Conservation (phyloP, 23 red algal genomes). For the Gracilariopsis chorda region DNA sequence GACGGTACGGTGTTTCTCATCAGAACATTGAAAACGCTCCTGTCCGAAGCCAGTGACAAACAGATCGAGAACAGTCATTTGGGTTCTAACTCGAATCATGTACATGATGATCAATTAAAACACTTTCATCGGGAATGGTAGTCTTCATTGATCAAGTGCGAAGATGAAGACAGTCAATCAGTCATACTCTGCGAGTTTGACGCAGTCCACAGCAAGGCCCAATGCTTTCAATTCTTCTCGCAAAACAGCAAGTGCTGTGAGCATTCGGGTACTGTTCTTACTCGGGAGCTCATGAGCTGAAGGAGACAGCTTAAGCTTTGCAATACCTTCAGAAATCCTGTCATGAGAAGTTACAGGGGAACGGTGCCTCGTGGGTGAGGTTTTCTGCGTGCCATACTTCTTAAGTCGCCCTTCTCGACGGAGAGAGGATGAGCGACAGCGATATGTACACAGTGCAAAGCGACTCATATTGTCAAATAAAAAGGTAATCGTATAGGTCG, state of each 20-base stretch:
- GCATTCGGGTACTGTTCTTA: background rate
- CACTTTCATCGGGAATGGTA: too few species aligned
- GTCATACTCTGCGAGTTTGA: background rate
- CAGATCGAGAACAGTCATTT: too few species aligned
- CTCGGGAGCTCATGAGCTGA: background rate
- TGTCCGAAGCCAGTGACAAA: too few species aligned
- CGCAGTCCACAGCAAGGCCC: background rate
- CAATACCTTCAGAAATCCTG: background rate
- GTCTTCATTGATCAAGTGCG: too few species aligned
- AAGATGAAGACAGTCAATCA: too few species aligned
- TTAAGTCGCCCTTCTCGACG: background rate
- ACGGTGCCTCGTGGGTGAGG: background rate
- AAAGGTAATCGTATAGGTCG: too few species aligned
- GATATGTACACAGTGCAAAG: background rate
- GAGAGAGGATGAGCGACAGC: slow-evolving; percentile 1
- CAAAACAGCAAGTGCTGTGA: background rate
- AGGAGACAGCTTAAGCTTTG: background rate
- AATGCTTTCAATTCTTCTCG: background rate
- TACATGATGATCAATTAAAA: too few species aligned
- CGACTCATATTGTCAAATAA: slow-evolving; percentile 5
- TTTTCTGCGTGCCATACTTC: background rate
- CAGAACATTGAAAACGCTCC: too few species aligned
- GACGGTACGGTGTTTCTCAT: too few species aligned
- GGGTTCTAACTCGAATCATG: too few species aligned
- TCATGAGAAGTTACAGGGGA: background rate